Conservation (phyloP, 2,329 filamentous ascomycete genomes). For the Fusarium nisikadoi region DNA sequence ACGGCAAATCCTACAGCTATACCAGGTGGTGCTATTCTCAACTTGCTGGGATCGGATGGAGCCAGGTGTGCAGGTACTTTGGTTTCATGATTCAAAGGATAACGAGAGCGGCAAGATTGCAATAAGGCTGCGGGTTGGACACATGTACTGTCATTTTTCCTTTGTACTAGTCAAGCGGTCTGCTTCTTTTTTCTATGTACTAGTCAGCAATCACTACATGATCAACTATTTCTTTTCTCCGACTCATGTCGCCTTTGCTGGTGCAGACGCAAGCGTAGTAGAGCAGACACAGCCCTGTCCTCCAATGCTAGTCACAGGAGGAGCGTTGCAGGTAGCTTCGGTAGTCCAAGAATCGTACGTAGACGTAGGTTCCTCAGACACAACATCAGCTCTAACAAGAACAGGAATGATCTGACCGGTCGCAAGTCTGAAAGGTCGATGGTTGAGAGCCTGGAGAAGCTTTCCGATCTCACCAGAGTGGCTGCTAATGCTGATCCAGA, state of each 20-base stretch:
- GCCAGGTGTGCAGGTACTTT: slow-evolving; percentile 19
- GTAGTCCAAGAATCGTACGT: slow-evolving; percentile 50
- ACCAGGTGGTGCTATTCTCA: slow-evolving; percentile 3
- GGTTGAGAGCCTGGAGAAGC: slow-evolving; percentile 66
- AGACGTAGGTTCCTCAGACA: slow-evolving; percentile 43
- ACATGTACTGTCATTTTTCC: slow-evolving; percentile 16
- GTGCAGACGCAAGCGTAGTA: slow-evolving; percentile 29
- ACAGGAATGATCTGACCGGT: slow-evolving; percentile 77
- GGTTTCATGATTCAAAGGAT: background rate
- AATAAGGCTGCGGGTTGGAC: slow-evolving; percentile 9
- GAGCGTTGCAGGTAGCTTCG: slow-evolving; percentile 56
- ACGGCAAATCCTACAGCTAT: background rate
- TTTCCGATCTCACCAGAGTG: slow-evolving; percentile 68
- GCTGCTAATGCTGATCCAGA: slow-evolving; percentile 69
- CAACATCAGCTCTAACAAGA: slow-evolving; percentile 68
- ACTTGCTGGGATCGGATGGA: slow-evolving; percentile 20
- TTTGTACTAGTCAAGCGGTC: slow-evolving; percentile 20
- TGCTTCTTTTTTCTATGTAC: slow-evolving; percentile 21
- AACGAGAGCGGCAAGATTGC: slow-evolving; percentile 32
- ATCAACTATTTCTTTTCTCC: slow-evolving; percentile 12
- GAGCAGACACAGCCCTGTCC: slow-evolving; percentile 56
- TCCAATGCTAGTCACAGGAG: slow-evolving; percentile 56
- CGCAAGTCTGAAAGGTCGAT: slow-evolving; percentile 69
- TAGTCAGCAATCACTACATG: slow-evolving; percentile 9
- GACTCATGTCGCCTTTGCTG: slow-evolving; percentile 26